Base-by-base conservation (phyloP, 2,329 filamentous ascomycete species). In the Sphaerostilbella broomeana region DNA sequence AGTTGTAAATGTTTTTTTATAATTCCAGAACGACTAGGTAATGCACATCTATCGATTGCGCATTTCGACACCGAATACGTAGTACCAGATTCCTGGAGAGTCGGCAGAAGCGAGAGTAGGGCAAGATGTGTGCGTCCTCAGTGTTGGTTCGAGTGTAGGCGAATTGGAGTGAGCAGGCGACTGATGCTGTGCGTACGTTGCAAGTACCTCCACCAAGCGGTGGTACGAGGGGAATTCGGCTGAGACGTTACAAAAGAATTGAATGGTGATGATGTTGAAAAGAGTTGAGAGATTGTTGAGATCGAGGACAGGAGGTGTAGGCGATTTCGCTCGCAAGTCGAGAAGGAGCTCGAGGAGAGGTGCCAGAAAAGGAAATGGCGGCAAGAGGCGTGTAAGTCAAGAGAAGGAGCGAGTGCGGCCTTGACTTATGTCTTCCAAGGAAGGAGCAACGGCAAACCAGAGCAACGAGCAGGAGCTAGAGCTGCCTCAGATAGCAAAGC, bases 111-210 rank as follows among this genome's bases (percentile, higher is more conserved):
- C 38, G 42, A 42, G 34, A 7, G 42, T 42, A 19, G 29, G 29
- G 42, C 42, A 44, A 44, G 38, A 32, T 39, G 39, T 43, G 35
- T 19, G 35, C 19, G 36, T 31, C 28, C 27, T 35, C 30, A 24
- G 29, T 22, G 21, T 22, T 13, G 12, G 7, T 28, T 10, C 17
- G 22, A 20, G 38, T 41, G 32, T 32, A 8, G 9, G 15, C 27
- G 12, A 13, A 17, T 10, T 29, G 35, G 21, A 13, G 31, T 43
- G 41, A 27, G 31, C 30, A 25, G 33, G 7, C 20, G 33, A 27
- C 36, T 31, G 33, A 38, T 44, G 42, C 33, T 28, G 42, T 44
- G 35, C 25, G 20, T 24, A 13, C n/a, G 27, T 25, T 32, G n/a
- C 27, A 27, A 30, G 33, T 32, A 32, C 25, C 25, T 40, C 30